Percentiles rank a stretch among this genome's conserved stretches.
These are phyloP conservation scores for Insectozyma bohioensis DNA, from an alignment of 1,139 yeast genomes.

Conservation along the genomic window DNA sequence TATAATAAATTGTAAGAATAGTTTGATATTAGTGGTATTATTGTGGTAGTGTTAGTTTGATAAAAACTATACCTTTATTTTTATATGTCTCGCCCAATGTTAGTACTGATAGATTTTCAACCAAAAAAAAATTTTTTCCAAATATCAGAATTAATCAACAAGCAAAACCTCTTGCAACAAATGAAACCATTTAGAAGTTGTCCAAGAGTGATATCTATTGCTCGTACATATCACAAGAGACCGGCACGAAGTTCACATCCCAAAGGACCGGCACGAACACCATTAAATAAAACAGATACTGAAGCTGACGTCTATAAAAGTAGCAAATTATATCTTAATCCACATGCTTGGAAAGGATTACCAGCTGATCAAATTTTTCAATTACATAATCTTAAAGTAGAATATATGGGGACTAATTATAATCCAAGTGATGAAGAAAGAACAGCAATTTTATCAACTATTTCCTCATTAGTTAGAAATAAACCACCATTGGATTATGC, in stretches of 20 bases:
- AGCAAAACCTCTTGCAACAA: not conserved
- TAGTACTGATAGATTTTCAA: too few relatives aligned
- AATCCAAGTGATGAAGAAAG: conserved; percentile 52
- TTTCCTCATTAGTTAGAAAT: conserved; percentile 29
- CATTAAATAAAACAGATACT: too few relatives aligned
- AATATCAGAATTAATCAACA: too few relatives aligned
- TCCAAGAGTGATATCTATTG: conserved; percentile 1
- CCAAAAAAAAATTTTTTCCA: too few relatives aligned
- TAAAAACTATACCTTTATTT: too few relatives aligned
- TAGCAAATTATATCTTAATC: conserved; percentile 41
- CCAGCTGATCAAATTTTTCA: conserved; percentile 63
- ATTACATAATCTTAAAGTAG: conserved; percentile 59
- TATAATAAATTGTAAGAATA: too few relatives aligned
- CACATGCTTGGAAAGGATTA: conserved; percentile 68
- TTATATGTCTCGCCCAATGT: too few relatives aligned
- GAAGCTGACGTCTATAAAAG: not conserved
- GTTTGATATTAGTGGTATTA: too few relatives aligned
- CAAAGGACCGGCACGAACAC: not conserved
- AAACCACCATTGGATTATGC: conserved; percentile 43
- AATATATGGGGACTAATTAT: conserved; percentile 56
- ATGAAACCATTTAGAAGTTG: not conserved
- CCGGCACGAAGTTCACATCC: too few relatives aligned
- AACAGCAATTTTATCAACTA: conserved; percentile 46
- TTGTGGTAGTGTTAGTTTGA: too few relatives aligned
- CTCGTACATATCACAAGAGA: conserved; percentile 5